Evolutionary conservation across 805 yeast genomes (phyloP).

Genomic region (Yarrowia deformans): DNA sequence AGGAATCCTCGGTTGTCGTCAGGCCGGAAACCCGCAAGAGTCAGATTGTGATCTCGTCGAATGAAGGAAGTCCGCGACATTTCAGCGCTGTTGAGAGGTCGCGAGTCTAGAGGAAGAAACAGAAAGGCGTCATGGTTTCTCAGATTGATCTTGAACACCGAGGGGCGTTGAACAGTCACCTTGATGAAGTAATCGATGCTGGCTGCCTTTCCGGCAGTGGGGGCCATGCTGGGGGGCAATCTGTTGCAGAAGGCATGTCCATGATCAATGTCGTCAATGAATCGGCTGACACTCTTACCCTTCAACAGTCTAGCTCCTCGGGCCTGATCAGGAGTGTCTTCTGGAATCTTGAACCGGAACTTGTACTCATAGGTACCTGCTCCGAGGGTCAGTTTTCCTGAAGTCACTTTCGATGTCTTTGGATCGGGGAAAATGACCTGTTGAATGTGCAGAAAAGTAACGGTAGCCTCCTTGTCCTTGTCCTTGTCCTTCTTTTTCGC

Average conservation of each 20-base stretch:
- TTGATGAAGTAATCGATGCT: conserved; percentile 62
- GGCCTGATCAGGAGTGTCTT: conserved; percentile 41
- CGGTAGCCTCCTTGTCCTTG: conserved; percentile 42
- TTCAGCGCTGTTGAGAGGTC: conserved; percentile 41
- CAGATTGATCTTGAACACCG: conserved; percentile 57
- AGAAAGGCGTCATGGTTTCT: conserved; percentile 60
- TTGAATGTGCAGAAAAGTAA: conserved; percentile 46
- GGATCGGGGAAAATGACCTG: conserved; percentile 52
- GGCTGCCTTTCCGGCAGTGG: conserved; percentile 45
- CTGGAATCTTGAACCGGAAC: conserved; percentile 50
- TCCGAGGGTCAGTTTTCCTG: conserved; percentile 48
- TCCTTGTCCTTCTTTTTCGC: conserved; percentile 43
- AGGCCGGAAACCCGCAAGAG: conserved; percentile 40
- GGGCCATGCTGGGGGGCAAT: conserved; percentile 50
- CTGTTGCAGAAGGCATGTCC: conserved; percentile 30
- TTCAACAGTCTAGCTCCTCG: conserved; percentile 31
- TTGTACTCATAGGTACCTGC: conserved; percentile 51
- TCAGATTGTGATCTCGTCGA: conserved; percentile 48
- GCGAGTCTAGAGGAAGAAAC: conserved; percentile 57
- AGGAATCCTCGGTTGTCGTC: conserved; percentile 39
- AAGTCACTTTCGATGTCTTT: conserved; percentile 42
- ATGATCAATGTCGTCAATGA: conserved; percentile 25
- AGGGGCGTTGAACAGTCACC: conserved; percentile 64
- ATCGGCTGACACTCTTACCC: conserved; percentile 35
- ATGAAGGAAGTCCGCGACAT: conserved; percentile 54